Evolutionary conservation across 139 green algal species (phyloP).

Genomic region (Micromonas commoda): DNA sequence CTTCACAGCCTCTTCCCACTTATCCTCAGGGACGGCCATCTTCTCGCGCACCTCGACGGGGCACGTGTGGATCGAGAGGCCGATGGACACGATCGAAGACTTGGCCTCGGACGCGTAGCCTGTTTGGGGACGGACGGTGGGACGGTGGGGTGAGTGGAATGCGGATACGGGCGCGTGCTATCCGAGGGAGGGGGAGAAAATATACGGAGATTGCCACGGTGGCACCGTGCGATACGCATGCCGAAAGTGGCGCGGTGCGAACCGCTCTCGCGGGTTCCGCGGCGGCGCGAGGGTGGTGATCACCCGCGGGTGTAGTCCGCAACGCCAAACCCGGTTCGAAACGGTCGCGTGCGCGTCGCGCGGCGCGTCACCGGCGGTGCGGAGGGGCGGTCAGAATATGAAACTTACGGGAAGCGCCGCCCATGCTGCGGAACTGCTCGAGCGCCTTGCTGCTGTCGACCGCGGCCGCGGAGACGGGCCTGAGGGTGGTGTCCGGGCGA

Average conservation of each 20-base stretch:
- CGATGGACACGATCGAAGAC: constrained; percentile 90
- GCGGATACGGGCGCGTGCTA: no score
- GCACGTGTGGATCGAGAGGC: constrained; percentile 89
- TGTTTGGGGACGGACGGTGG: not conserved
- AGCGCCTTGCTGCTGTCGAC: constrained; percentile 6
- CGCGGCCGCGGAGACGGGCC: constrained; percentile 15
- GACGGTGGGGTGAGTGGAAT: not conserved
- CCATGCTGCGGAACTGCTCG: not conserved
- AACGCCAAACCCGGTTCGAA: not conserved
- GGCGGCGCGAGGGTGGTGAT: no score
- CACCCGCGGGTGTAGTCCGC: no score
- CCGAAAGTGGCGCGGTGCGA: no score
- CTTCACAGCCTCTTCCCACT: constrained; percentile 88
- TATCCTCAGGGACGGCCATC: constrained; percentile 86
- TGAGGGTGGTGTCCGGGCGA: not conserved
- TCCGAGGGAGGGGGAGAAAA: not conserved
- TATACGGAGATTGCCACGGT: no score
- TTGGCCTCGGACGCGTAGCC: constrained; percentile 51
- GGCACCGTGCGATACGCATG: no score
- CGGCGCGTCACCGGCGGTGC: no score
- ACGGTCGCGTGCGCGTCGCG: not conserved
- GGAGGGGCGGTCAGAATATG: not conserved
- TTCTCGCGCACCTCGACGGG: constrained; percentile 96
- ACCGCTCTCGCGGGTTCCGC: no score
- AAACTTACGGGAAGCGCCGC: not conserved